phyloP scores from a whole-genome alignment of 2,329 filamentous ascomycete genomes.

The Colletotrichum sp. region DNA sequence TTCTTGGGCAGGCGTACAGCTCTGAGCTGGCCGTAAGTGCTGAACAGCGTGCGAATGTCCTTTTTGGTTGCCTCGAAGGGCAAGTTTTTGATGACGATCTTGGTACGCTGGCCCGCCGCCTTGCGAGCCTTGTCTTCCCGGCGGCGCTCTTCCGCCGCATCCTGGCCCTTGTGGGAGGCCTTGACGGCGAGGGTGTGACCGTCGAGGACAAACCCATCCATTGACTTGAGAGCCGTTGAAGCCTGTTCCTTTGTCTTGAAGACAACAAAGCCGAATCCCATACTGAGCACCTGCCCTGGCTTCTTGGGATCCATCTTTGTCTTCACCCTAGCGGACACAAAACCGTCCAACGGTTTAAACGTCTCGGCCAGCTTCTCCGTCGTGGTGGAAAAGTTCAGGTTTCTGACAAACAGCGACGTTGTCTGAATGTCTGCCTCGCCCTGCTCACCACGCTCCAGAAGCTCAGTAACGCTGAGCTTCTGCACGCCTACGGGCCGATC shows the following conservation, averaged over 20 bases:
- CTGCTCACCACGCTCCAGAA: conserved; percentile 64
- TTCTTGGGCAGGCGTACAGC: conserved; percentile 95
- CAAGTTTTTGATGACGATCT: conserved; percentile 97
- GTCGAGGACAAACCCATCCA: conserved; percentile 89
- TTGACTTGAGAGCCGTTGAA: conserved; percentile 78
- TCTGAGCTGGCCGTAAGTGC: conserved; percentile 88
- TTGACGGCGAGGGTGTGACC: conserved; percentile 85
- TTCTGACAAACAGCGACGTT: conserved; percentile 89
- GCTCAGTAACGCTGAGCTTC: conserved; percentile 72
- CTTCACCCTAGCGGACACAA: conserved; percentile 88
- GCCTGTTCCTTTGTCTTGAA: conserved; percentile 82
- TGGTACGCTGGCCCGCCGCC: conserved; percentile 76
- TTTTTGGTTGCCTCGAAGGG: conserved; percentile 96
- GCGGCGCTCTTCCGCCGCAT: conserved; percentile 86
- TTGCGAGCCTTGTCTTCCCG: conserved; percentile 86
- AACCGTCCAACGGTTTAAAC: conserved; percentile 84
- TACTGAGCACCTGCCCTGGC: conserved; percentile 85
- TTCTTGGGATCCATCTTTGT: conserved; percentile 94
- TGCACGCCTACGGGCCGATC: conserved; percentile 49
- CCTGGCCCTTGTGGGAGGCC: conserved; percentile 83
- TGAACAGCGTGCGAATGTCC: conserved; percentile 84
- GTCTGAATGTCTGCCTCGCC: conserved; percentile 65
- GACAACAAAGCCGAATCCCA: conserved; percentile 96
- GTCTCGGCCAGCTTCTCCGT: conserved; percentile 75
- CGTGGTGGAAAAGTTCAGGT: conserved; percentile 90